Conservation (phyloP, 805 yeast genomes). For the Zygosaccharomyces bailii region DNA sequence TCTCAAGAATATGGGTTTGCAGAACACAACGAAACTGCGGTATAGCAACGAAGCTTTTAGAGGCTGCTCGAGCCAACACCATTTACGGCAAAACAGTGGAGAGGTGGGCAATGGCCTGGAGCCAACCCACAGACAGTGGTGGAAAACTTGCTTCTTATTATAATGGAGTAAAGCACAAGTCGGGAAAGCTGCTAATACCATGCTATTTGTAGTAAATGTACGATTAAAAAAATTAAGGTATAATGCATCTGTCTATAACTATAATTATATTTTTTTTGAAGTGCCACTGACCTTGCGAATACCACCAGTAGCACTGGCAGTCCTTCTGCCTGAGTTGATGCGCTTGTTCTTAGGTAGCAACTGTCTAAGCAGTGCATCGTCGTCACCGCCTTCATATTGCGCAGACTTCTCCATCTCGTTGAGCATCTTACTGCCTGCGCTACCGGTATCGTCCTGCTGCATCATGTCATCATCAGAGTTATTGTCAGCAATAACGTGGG, state of each 20-base stretch:
- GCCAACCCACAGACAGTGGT: conserved; percentile 69
- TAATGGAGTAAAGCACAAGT: conserved; percentile 51
- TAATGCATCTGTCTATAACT: conserved; percentile 6
- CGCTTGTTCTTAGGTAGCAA: conserved; percentile 34
- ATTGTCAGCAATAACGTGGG: conserved; percentile 17
- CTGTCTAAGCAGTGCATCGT: conserved; percentile 28
- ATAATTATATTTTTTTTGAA: conserved; percentile 21
- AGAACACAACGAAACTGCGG: conserved; percentile 46
- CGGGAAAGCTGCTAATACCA: conserved; percentile 34
- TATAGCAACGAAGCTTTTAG: conserved; percentile 45
- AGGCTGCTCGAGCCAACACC: conserved; percentile 42
- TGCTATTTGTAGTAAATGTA: conserved; percentile 25
- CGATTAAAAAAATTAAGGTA: conserved; percentile 3
- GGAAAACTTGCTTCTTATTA: conserved; percentile 53
- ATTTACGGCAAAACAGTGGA: conserved; percentile 48
- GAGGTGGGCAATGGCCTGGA: conserved; percentile 54
- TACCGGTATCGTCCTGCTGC: conserved; percentile 25
- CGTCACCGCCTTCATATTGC: conserved; percentile 15
- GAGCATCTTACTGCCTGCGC: conserved; percentile 22
- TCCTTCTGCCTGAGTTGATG: conserved; percentile 33
- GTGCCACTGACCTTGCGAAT: conserved; percentile 37
- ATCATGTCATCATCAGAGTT: conserved; percentile 32
- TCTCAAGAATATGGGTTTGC: conserved; percentile 49
- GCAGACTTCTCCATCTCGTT: conserved; percentile 9
- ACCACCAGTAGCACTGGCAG: conserved; percentile 33